These are phyloP conservation scores for Kazachstania martiniae DNA, from an alignment of 805 yeast genomes.

Conservation along the genomic window DNA sequence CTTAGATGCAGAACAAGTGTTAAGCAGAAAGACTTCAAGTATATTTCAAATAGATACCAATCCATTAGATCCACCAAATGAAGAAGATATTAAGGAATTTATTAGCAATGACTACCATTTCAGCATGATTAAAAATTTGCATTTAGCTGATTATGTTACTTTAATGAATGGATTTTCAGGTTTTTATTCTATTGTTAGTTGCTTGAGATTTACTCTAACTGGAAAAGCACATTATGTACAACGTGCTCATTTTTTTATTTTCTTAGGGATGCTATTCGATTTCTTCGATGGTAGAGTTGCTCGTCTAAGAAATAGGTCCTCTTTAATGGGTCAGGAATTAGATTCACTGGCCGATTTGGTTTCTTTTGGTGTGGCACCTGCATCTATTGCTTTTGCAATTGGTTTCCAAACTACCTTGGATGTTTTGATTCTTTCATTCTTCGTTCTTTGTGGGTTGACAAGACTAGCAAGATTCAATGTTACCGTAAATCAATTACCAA, in stretches of 20 bases:
- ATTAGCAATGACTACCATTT: slow-evolving; percentile 78
- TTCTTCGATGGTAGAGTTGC: slow-evolving; percentile 97
- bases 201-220: slow-evolving; percentile 69
- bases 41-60: slow-evolving; percentile 39
- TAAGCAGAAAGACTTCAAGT: slow-evolving; percentile 42
- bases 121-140: slow-evolving; percentile 75
- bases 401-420: slow-evolving; percentile 84
- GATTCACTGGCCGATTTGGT: slow-evolving; percentile 93
- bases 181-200: slow-evolving; percentile 78
- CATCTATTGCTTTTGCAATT: slow-evolving; percentile 80
- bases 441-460: slow-evolving; percentile 88
- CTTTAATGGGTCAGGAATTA: slow-evolving; percentile 93
- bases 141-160: slow-evolving; percentile 94
- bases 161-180: slow-evolving; percentile 91
- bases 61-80: slow-evolving; percentile 68
- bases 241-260: slow-evolving; percentile 80
- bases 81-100: slow-evolving; percentile 65
- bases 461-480: slow-evolving; percentile 94
- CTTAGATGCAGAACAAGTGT: too few relatives aligned
- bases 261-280: slow-evolving; percentile 90
- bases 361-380: slow-evolving; percentile 94
- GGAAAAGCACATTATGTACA: slow-evolving; percentile 61
- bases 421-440: slow-evolving; percentile 61
- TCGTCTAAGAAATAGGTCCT: slow-evolving; percentile 80
- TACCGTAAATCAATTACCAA: slow-evolving; percentile 85